Evolutionary conservation across 2,329 filamentous ascomycete genomes (phyloP), one percentile per base, ranked within the genome.

Genomic region (Rhytidhysteron rufulum): DNA sequence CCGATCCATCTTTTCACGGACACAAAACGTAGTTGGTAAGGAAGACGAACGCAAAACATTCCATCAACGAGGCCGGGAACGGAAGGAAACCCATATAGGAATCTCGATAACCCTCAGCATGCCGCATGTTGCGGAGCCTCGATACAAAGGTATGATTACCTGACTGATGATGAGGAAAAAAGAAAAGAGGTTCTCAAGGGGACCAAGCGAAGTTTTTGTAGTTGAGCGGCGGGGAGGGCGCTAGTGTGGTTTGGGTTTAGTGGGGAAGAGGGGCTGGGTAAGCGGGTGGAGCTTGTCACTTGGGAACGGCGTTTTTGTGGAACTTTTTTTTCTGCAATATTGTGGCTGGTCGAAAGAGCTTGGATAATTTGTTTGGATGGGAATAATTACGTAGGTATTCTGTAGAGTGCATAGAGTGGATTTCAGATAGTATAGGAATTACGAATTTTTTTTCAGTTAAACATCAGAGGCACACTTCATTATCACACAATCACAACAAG

Each of bases 61-160:
- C 43, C 17, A 39, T 67, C 61, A 64, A 65, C 63, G 63, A 60
- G 63, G 63, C 63, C 63, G 63, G 63, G 63, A 67, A 67, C 63
- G 63, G 63, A 67, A 60, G 62, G 63, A 61, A 64, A 62, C 60
- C 47, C 63, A 65, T 51, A 38, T 57, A 41, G 37, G n/a, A 36
- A 25, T 30, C 17, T 42, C 58, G 53, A 62, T 63, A 63, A 62
- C 62, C 63, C 63, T 67, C 63, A 67, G 63, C 63, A 65, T 63
- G 63, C 56, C 63, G 59, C 62, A 50, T 55, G 37, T n/a, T 50
- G 63, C 60, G 63, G 56, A 67, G 63, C 63, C 63, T 65, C 63
- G 63, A 56, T 63, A 42, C 48, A 27, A 50, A 51, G 48, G 50
- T 55, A 62, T 46, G 45, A 53, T 54, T 58, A 52, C 48, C 57